Conservation (phyloP, 2,329 filamentous ascomycete species). For the Clonostachys sp. region DNA sequence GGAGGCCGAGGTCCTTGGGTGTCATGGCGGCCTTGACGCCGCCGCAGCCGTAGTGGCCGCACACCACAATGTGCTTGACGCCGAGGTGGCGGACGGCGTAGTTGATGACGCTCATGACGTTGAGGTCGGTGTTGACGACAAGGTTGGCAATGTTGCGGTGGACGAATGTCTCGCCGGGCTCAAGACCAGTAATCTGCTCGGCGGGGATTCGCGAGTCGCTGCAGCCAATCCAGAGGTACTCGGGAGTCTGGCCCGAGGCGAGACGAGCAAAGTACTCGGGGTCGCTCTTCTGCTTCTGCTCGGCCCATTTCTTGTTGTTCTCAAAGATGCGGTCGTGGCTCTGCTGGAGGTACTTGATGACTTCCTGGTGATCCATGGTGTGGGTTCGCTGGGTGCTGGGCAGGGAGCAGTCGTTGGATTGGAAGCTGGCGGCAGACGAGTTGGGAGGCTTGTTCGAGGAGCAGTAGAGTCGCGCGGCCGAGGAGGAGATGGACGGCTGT, state of each 20-base stretch:
- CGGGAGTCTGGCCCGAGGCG: conserved; percentile 59
- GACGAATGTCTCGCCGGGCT: conserved; percentile 89
- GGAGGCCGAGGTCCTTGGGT: conserved; percentile 62
- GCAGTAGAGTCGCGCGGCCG: background rate
- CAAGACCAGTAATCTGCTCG: conserved; percentile 76
- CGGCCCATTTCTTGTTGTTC: conserved; percentile 64
- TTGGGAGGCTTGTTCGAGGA: background rate
- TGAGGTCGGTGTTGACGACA: conserved; percentile 74
- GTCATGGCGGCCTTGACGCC: conserved; percentile 73
- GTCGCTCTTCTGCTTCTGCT: conserved; percentile 51
- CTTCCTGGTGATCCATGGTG: conserved; percentile 31
- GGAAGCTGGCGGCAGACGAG: background rate
- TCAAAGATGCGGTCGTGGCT: conserved; percentile 65
- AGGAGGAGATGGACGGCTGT: too few species aligned
- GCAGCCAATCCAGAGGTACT: conserved; percentile 87
- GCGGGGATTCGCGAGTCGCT: conserved; percentile 89
- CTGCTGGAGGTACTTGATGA: conserved; percentile 53
- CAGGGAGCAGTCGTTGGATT: background rate
- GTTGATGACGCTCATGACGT: conserved; percentile 76
- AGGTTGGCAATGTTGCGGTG: conserved; percentile 95
- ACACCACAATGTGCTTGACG: conserved; percentile 77
- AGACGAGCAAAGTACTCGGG: conserved; percentile 63
- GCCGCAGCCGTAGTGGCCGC: conserved; percentile 75
- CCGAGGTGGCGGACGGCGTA: conserved; percentile 79
- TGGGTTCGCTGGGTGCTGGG: background rate